A percentile compares a stretch with the other conserved stretches of the same genome.
Conservation (phyloP, 2,329 filamentous ascomycete species). For the Pleurostoma richardsiae region DNA sequence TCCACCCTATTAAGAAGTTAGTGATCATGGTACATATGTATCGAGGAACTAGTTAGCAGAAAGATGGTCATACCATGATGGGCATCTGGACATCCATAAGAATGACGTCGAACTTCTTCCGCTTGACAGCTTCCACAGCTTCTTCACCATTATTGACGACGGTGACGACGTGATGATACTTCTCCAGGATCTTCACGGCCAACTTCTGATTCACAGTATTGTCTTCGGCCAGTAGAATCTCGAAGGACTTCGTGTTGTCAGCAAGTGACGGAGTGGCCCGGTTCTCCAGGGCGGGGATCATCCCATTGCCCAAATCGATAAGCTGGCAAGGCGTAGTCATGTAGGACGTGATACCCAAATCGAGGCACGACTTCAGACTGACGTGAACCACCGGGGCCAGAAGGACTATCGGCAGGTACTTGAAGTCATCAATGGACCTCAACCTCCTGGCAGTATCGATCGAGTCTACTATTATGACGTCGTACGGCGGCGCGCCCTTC, state of each 20-base stretch:
- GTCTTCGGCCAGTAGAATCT: conserved; percentile 92
- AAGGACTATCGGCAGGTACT: conserved; percentile 94
- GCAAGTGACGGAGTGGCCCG: conserved; percentile 85
- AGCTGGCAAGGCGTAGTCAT: conserved; percentile 96
- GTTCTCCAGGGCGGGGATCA: conserved; percentile 92
- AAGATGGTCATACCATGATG: conserved; percentile 70
- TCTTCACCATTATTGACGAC: conserved; percentile 95
- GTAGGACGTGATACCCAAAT: conserved; percentile 96
- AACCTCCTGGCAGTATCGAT: conserved; percentile 84
- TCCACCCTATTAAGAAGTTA: conserved; percentile 62
- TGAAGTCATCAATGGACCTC: conserved; percentile 88
- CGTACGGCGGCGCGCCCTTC: conserved; percentile 66
- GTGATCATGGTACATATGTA: conserved; percentile 11
- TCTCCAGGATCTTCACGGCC: conserved; percentile 94
- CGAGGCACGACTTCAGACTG: conserved; percentile 86
- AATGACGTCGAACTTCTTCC: conserved; percentile 90
- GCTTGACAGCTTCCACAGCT: conserved; percentile 86
- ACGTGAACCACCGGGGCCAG: conserved; percentile 86
- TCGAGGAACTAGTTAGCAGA: not conserved
- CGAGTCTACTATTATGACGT: conserved; percentile 93
- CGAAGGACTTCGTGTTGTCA: conserved; percentile 91
- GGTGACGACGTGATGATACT: conserved; percentile 88
- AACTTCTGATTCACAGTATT: conserved; percentile 96
- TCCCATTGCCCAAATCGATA: conserved; percentile 91
- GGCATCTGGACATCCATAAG: conserved; percentile 99